phyloP scores from a whole-genome alignment of 2,329 filamentous ascomycete species.

The Epichloe brachyelytri region DNA sequence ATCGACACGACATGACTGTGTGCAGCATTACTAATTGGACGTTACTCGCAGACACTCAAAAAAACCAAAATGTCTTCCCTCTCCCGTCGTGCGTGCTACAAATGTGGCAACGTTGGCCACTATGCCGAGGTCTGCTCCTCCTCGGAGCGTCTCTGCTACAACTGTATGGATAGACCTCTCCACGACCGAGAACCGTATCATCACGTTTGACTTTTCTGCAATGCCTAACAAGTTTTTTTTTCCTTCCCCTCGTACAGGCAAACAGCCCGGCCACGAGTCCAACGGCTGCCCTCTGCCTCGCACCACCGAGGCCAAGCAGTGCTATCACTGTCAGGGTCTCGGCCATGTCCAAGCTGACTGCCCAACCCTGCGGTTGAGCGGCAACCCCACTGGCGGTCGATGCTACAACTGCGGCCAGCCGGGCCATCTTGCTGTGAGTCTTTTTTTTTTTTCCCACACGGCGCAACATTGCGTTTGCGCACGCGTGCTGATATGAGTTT shows the following conservation, averaged over 20 bases:
- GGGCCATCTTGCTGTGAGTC: constrained; percentile 74
- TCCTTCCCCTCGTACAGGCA: constrained; percentile 35
- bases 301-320: constrained; percentile 98
- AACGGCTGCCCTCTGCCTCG: constrained; percentile 94
- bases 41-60: not conserved
- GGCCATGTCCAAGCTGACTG: constrained; percentile 98
- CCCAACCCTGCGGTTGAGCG: constrained; percentile 86
- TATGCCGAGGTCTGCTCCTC: constrained; percentile 89
- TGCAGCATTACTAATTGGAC: not conserved
- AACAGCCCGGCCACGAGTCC: constrained; percentile 90
- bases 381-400: constrained; percentile 66
- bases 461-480: not conserved
- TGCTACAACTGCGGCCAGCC: constrained; percentile 96
- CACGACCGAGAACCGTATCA: not conserved
- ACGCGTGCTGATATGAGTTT: constrained; percentile 7
- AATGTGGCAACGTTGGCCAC: constrained; percentile 72
- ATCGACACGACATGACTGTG: not conserved
- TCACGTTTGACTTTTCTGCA: not conserved
- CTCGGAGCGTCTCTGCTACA: constrained; percentile 97
- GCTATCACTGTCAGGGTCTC: constrained; percentile 98
- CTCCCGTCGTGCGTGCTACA: constrained; percentile 74
- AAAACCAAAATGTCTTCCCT: constrained; percentile 56
- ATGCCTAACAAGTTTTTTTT: not conserved
- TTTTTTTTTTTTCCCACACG: not conserved
- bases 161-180: constrained; percentile 53